phyloP scores from a whole-genome alignment of 306 rosid genomes.

The Citrullus colocynthis region DNA sequence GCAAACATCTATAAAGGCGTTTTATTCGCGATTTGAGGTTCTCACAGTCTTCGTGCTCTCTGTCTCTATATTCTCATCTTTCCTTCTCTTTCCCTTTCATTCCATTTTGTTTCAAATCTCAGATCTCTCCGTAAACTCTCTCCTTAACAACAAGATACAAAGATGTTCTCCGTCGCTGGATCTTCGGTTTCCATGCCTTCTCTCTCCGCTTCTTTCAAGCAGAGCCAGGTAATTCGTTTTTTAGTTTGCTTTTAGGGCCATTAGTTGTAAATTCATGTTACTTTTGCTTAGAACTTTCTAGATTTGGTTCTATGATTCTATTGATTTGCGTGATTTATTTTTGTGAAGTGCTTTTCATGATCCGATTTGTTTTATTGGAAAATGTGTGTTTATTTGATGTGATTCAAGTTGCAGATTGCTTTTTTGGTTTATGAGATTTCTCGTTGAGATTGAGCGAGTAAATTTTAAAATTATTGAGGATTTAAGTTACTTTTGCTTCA shows the following conservation, averaged over 20 bases:
- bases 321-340: background rate
- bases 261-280: background rate
- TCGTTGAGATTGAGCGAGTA: background rate
- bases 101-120: background rate
- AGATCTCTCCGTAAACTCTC: conserved; percentile 4
- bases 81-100: background rate
- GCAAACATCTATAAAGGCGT: conserved; percentile 4
- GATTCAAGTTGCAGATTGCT: background rate
- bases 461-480: background rate
- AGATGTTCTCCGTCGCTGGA: conserved; percentile 5
- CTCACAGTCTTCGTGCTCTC: conserved; percentile 6
- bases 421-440: background rate
- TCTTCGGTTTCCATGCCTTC: conserved; percentile 2
- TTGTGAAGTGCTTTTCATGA: background rate
- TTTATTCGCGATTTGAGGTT: background rate
- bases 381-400: background rate
- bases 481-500: background rate
- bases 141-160: background rate
- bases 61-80: background rate
- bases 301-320: background rate
- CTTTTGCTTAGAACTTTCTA: background rate
- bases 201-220: background rate
- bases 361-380: background rate
- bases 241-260: background rate
- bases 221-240: background rate